Base-by-base conservation (phyloP, 1,284 basidiomycete genomes). In the Ceratobasidium sp. region DNA sequence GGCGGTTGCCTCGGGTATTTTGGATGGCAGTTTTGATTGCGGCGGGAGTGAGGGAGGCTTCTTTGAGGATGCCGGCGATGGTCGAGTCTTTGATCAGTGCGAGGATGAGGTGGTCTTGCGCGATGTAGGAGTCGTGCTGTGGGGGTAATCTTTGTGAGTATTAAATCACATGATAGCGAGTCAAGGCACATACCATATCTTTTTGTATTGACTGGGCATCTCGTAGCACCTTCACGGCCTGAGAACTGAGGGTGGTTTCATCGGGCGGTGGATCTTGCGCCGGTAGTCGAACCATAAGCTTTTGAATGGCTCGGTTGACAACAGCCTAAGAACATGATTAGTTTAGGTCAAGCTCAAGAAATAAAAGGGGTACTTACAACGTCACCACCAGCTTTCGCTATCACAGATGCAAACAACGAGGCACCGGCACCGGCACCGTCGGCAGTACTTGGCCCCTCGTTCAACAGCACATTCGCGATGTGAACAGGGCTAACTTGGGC, bases 251-350 rank as follows among this genome's bases (percentile, higher is more conserved):
- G 1, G 88, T 84, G 13, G 89, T 86, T 50, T 95, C 93, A 66
- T 94, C 91, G 0, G 96, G 96, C 18, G 94, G 85, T 35, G 95
- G 96, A 44, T 88, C 89, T 82, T 97, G 94, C 6, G 91, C 86
- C 2, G 96, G 95, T 6, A 96, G 82, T 66, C 91, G 88, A 73
- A 92, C 89, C 70, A 94, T 87, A 70, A 86, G 80, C 77, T 89
- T 91, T 76, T 92, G 90, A 1, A 93, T 78, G 23, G 82, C 85
- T 57, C 91, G 87, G 76, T 88, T 88, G 26, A 93, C 83, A 46
- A 81, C 73, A 0, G 80, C 78, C 91, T 93, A 76, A 64, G 38
- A 28, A 41, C 30, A 1, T 44, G 21, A 16, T 62, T 11, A 18
- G 46, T 73, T n/a, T 4, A 38, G 4, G 35, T 55, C 30, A 57